Evolutionary conservation across 805 yeast genomes (phyloP).

Genomic region (Starmerella khaoyaiensis): DNA sequence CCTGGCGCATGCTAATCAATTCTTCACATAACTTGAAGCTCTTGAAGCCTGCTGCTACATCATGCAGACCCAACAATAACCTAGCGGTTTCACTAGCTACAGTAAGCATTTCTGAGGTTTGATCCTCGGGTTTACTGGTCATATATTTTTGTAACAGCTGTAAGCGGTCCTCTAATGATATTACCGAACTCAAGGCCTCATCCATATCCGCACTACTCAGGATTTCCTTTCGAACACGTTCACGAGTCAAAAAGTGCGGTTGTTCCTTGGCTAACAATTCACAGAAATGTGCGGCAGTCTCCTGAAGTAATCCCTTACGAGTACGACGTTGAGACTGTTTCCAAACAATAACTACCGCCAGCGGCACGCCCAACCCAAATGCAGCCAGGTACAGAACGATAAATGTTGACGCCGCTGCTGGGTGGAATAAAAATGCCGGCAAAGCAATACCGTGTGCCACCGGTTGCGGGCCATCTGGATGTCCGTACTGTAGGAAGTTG

Average conservation of each 20-base stretch:
- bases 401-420: slow-evolving; percentile 54
- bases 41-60: slow-evolving; percentile 71
- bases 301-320: slow-evolving; percentile 65
- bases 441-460: slow-evolving; percentile 86
- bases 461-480: slow-evolving; percentile 96
- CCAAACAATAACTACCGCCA: slow-evolving; percentile 86
- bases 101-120: slow-evolving; percentile 38
- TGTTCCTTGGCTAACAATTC: slow-evolving; percentile 56
- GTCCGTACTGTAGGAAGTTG: slow-evolving; percentile 78
- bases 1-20: slow-evolving; percentile 54
- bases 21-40: slow-evolving; percentile 48
- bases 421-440: slow-evolving; percentile 82
- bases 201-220: slow-evolving; percentile 57
- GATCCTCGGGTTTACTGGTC: slow-evolving; percentile 34
- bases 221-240: slow-evolving; percentile 41
- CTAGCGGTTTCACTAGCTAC: slow-evolving; percentile 52
- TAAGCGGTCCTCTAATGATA: slow-evolving; percentile 38
- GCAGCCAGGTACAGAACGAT: slow-evolving; percentile 53
- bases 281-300: slow-evolving; percentile 69
- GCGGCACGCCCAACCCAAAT: slow-evolving; percentile 70
- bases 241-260: slow-evolving; percentile 39
- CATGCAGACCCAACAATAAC: slow-evolving; percentile 59
- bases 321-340: slow-evolving; percentile 63
- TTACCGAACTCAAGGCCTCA: slow-evolving; percentile 22
- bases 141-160: slow-evolving; percentile 46